Evolutionary conservation across 2,329 filamentous ascomycete genomes (phyloP), one percentile per base, ranked within the genome.

Genomic region (Colletotrichum scovillei): DNA sequence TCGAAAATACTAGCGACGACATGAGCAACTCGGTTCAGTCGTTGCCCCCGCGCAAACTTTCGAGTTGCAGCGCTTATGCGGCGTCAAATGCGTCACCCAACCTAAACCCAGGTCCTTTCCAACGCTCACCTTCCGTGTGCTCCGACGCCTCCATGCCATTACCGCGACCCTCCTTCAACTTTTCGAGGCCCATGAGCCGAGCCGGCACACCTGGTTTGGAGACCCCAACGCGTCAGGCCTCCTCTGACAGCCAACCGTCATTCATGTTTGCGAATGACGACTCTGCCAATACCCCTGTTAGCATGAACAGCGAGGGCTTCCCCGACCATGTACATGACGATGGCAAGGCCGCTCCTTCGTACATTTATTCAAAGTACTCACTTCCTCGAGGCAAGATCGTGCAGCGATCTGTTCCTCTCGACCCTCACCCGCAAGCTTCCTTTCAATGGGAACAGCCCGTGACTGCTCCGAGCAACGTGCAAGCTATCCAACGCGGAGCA

Each of bases 131-230:
- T 2, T 98, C 97, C 0, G 88, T 94, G 49, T 92, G 92, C 74
- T 98, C 96, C 1, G 94, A 98, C 74, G 90, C 90, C 63, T 97
- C 95, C 2, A 88, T 88, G 57, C 88, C 82, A 11, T 79, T 95
- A 46, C 91, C 92, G 14, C 90, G 92, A 19, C 93, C 95, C 0
- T 91, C 93, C 0, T 96, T 97, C 84, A 98, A 99, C 83, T 98
- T 98, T 81, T 98, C 97, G 0, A 90, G 97, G 56, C 97, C 97
- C 0, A 84, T 97, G 74, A 98, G 96, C 81, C 89, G 92, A 79
- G 89, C 91, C 73, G 91, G 91, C 74, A 91, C 89, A 14, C 90
- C 90, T 19, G 84, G 79, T 57, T 84, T 88, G 76, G 90, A 92
- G n/a, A 81, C 84, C 56, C 90, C 91, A 60, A 86, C 87, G 11